Evolutionary conservation across 192 early-diverging fungal species (phyloP).

Genomic region (Chytriomyces confervae): DNA sequence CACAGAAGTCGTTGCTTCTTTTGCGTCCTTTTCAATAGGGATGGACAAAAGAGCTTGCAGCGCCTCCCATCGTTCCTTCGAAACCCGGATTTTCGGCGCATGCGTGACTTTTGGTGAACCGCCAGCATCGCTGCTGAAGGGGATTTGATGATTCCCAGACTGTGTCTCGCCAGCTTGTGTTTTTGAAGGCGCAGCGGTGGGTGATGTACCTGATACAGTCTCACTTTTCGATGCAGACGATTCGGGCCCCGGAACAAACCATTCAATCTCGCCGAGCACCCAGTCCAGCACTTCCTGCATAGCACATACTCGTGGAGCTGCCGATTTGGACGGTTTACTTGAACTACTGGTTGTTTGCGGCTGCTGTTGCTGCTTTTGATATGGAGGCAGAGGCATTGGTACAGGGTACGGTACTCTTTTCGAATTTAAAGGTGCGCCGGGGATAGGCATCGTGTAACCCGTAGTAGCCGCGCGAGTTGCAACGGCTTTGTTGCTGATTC

Average conservation of each 20-base stretch:
- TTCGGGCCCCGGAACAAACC: not conserved
- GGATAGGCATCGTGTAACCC: not conserved
- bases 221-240: too few relatives aligned
- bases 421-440: not conserved
- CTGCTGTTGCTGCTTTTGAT: not conserved
- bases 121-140: too few relatives aligned
- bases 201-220: not conserved
- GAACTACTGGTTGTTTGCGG: not conserved
- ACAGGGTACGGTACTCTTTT: too few relatives aligned
- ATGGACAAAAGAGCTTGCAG: not conserved
- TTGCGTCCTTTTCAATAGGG: not conserved
- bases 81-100: not conserved
- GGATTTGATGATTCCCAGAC: too few relatives aligned
- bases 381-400: not conserved
- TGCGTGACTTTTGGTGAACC: too few relatives aligned
- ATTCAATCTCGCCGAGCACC: not conserved
- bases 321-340: not conserved
- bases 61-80: not conserved
- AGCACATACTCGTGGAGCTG: not conserved
- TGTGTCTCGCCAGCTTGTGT: too few relatives aligned
- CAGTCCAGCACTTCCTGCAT: not conserved
- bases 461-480: not conserved
- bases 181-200: not conserved
- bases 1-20: not conserved
- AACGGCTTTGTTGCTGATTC: not conserved